A percentile compares a stretch with the other conserved stretches of the same genome.
These are phyloP conservation scores for Hymenoscyphus linearis DNA, from an alignment of 2,329 filamentous ascomycete species.

Conservation along the genomic window DNA sequence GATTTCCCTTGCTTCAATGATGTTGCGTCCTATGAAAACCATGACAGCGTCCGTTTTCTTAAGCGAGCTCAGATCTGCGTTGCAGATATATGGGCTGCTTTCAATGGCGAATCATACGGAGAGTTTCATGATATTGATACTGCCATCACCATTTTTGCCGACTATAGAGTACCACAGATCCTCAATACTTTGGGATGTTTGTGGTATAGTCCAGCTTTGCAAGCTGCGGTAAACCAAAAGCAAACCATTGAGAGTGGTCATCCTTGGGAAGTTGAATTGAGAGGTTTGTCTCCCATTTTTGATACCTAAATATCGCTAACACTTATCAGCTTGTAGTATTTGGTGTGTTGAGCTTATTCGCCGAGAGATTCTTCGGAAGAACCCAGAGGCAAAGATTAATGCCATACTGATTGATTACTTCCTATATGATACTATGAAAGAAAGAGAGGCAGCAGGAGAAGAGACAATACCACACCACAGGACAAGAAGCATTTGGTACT, in stretches of 20 bases:
- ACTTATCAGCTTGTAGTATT: constrained; percentile 71
- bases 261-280: constrained; percentile 78
- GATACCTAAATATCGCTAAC: constrained; percentile 8
- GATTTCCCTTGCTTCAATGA: constrained; percentile 86
- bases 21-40: constrained; percentile 68
- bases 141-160: constrained; percentile 93
- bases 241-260: constrained; percentile 65
- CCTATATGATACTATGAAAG: constrained; percentile 90
- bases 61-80: constrained; percentile 96
- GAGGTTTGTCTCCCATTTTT: constrained; percentile 48
- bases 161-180: constrained; percentile 95
- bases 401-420: constrained; percentile 97
- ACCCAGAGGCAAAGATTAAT: constrained; percentile 71
- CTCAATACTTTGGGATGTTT: constrained; percentile 78
- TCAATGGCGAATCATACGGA: constrained; percentile 74
- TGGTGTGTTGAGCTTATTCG: constrained; percentile 91
- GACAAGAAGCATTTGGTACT: constrained; percentile 95
- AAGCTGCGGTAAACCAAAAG: constrained; percentile 60
- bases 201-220: constrained; percentile 75
- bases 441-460: constrained; percentile 59
- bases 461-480: constrained; percentile 75
- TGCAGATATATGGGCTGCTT: constrained; percentile 94
- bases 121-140: constrained; percentile 86
- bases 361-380: constrained; percentile 67
- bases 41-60: constrained; percentile 69